A percentile compares a stretch with the other conserved stretches of the same genome.
These are phyloP conservation scores for Sporothrix humicola DNA, from an alignment of 2,329 filamentous ascomycete genomes.

Conservation along the genomic window DNA sequence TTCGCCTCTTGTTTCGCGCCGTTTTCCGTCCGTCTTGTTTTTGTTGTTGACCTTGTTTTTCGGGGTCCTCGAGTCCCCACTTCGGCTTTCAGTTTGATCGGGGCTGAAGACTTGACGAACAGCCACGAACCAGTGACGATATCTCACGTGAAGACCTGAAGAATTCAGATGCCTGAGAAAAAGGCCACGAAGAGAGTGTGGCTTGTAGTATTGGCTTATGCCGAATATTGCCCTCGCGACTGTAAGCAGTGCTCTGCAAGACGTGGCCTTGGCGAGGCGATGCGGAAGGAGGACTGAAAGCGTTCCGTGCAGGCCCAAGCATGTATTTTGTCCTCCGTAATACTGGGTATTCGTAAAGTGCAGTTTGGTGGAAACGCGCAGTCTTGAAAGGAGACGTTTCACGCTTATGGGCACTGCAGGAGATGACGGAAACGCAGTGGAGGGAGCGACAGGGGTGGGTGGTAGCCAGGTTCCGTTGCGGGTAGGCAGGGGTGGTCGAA, in stretches of 20 bases:
- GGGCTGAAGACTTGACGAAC: neutral
- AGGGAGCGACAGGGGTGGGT: conserved; percentile 18
- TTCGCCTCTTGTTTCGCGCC: conserved; percentile 13
- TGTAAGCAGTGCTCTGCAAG: neutral
- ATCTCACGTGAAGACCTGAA: neutral
- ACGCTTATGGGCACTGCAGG: conserved; percentile 26
- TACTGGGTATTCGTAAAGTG: neutral
- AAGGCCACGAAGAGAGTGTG: neutral
- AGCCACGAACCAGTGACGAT: neutral
- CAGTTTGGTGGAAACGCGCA: conserved; percentile 7
- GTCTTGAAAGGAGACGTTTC: conserved; percentile 23
- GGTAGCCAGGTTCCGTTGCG: conserved; percentile 20
- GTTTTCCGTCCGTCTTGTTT: neutral
- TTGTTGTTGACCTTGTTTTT: neutral
- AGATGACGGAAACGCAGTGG: conserved; percentile 21
- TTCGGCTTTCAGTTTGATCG: neutral
- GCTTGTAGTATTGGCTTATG: conserved; percentile 11
- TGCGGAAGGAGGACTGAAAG: neutral
- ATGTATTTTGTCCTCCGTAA: neutral
- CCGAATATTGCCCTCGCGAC: neutral
- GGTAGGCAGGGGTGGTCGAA: neutral
- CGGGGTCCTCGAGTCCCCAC: conserved; percentile 21
- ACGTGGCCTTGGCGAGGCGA: conserved; percentile 17
- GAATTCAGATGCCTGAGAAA: neutral
- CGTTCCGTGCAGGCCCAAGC: neutral